Percentiles rank a stretch among this genome's conserved stretches.
Evolutionary conservation across 1,284 basidiomycete genomes (phyloP).

Genomic region (Leccinum holopus): DNA sequence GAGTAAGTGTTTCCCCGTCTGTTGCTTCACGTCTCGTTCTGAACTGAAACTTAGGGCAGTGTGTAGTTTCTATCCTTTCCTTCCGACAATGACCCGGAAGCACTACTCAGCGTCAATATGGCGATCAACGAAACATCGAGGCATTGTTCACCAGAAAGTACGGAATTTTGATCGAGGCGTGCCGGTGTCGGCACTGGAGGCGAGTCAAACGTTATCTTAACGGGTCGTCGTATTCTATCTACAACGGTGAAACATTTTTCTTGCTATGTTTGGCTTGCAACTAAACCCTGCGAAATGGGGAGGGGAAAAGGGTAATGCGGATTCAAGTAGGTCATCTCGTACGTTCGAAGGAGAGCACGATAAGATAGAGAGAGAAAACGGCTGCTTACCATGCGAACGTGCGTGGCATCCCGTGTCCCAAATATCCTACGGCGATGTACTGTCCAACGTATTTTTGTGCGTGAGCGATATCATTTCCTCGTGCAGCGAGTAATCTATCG

Average conservation of each 20-base stretch:
- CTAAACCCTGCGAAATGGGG: too few species aligned
- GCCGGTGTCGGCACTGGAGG: too few species aligned
- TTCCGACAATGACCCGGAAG: slow-evolving; percentile 63
- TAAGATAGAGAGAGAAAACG: not conserved
- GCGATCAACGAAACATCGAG: too few species aligned
- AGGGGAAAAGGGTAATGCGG: too few species aligned
- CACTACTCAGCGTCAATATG: slow-evolving; percentile 41
- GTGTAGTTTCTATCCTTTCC: slow-evolving; percentile 51
- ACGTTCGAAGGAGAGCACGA: not conserved
- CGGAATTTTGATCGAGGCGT: too few species aligned
- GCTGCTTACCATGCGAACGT: slow-evolving; percentile 53
- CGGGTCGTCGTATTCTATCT: too few species aligned
- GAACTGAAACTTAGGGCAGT: slow-evolving; percentile 42
- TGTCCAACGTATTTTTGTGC: slow-evolving; percentile 49
- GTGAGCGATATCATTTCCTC: slow-evolving; percentile 16
- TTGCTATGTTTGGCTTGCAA: too few species aligned
- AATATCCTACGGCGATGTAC: slow-evolving; percentile 73
- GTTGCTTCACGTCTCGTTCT: slow-evolving; percentile 14
- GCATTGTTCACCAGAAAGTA: too few species aligned
- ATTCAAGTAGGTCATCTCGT: not conserved
- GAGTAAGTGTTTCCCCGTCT: slow-evolving; percentile 41
- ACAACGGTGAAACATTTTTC: too few species aligned
- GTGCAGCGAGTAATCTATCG: slow-evolving; percentile 28
- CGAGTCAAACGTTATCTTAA: too few species aligned
- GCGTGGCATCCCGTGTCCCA: slow-evolving; percentile 80